Evolutionary conservation across 495 filamentous ascomycete genomes (phyloP).

Genomic region (Amniculicola lignicola): DNA sequence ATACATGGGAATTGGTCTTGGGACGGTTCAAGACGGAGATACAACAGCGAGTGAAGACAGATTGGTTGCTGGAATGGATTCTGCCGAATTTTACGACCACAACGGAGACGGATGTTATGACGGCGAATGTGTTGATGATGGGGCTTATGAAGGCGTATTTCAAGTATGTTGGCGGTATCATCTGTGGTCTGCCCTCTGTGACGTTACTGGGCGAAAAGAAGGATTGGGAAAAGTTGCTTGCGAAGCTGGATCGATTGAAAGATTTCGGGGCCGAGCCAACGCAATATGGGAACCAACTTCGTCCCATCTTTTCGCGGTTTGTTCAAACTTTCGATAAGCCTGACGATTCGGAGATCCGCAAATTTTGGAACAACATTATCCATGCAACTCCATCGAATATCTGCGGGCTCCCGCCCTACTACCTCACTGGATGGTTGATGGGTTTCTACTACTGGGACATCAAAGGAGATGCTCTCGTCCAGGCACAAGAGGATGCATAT

Average conservation of each 20-base stretch:
- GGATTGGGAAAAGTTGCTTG: conserved; percentile 45
- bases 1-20: conserved; percentile 40
- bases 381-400: conserved; percentile 35
- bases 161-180: conserved; percentile 22
- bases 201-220: conserved; percentile 47
- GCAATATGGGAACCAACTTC: conserved; percentile 8
- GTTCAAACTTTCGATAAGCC: conserved; percentile 29
- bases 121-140: conserved; percentile 46
- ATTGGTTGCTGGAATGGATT: conserved; percentile 39
- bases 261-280: conserved; percentile 44
- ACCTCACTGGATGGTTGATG: conserved; percentile 45
- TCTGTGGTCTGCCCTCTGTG: conserved; percentile 51
- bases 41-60: not conserved
- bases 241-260: conserved; percentile 41
- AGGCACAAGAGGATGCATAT: not conserved
- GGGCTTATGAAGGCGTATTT: conserved; percentile 46
- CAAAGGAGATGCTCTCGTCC: conserved; percentile 30
- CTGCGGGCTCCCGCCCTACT: conserved; percentile 41
- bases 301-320: conserved; percentile 20
- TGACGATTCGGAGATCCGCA: not conserved
- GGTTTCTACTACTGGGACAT: conserved; percentile 48
- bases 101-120: conserved; percentile 38
- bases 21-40: conserved; percentile 27
- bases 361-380: conserved; percentile 30
- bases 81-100: conserved; percentile 47